Base-by-base conservation (phyloP, 306 rosid genomes). In the Trifolium pratense region DNA sequence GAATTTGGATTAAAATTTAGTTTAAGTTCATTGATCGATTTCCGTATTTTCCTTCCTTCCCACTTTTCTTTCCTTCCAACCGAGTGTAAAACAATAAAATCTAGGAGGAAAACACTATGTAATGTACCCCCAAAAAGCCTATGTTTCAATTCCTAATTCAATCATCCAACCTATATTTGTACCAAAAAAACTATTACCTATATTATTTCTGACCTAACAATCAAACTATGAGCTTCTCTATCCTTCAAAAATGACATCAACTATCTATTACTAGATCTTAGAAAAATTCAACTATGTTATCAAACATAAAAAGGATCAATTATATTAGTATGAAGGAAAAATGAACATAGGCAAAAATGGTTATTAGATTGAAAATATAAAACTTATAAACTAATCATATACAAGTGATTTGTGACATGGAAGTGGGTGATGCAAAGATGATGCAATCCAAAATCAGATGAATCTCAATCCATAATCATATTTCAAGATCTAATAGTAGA, bases 391-490 rank as follows among this genome's bases (percentile, higher is more conserved):
- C 36, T 26, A 66, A 32, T 29, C 31, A 21, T 48, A 55, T 18
- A 72, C 25, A 52, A 18, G 59, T 18, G 59, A 9, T 56, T 6
- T 8, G 13, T 2, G 40, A 8, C 6, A 36, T 12, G 11, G 31
- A 42, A 63, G 15, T 43, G 43, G 58, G 21, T 5, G 37, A 36
- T 23, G 46, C 48, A 49, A 53, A 49, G 23, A 17, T 26, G 25
- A 21, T 16, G 60, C 46, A 49, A 45, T 40, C 11, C 66, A 25
- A 73, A 68, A 56, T 43, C 68, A 29, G 10, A 66, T 39, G 36
- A 57, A 73, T 37, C 60, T 49, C 13, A 80, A 60, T 39, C 66
- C 59, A 67, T 68, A 68, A 57, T 66, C 59, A 37, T 29, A 4
- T 48, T 58, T 13, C 25, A 49, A 46, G 62, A 11, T 23, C 62